A percentile compares a stretch with the other conserved stretches of the same genome.
phyloP scores from a whole-genome alignment of 148 eudicot species.

The Fagopyrum tataricum region DNA sequence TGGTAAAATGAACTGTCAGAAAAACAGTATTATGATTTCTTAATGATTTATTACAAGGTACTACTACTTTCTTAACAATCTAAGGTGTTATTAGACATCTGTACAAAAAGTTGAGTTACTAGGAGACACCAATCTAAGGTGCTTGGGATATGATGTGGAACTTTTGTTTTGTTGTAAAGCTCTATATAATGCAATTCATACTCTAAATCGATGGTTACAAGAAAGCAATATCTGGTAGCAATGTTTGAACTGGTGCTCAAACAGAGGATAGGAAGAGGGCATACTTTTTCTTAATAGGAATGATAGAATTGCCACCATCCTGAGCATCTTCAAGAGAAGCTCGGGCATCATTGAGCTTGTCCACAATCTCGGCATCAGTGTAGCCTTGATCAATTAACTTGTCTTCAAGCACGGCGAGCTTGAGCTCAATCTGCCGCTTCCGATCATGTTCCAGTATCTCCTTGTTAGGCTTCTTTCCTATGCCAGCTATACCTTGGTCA shows the following conservation, averaged over 20 bases:
- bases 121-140: too few species aligned
- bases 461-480: constrained; percentile 51
- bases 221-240: not conserved
- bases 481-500: constrained; percentile 66
- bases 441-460: constrained; percentile 91
- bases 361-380: constrained; percentile 58
- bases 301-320: constrained; percentile 22
- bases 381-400: constrained; percentile 70
- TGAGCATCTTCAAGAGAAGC: constrained; percentile 44
- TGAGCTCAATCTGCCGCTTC: constrained; percentile 81
- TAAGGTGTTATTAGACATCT: too few species aligned
- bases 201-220: not conserved
- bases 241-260: not conserved
- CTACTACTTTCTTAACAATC: too few species aligned
- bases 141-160: too few species aligned
- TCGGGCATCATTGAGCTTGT: constrained; percentile 54
- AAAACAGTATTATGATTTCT: not conserved
- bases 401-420: constrained; percentile 68
- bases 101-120: too few species aligned
- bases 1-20: not conserved
- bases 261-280: not conserved
- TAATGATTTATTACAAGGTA: too few species aligned
- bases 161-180: too few species aligned
- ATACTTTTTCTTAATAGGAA: constrained; percentile 26
- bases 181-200: too few species aligned